Percentiles rank a stretch among this genome's conserved stretches.
Evolutionary conservation across 202 grass and related monocot genomes (phyloP).

Genomic region (Schoenoplectus tabernaemontani): DNA sequence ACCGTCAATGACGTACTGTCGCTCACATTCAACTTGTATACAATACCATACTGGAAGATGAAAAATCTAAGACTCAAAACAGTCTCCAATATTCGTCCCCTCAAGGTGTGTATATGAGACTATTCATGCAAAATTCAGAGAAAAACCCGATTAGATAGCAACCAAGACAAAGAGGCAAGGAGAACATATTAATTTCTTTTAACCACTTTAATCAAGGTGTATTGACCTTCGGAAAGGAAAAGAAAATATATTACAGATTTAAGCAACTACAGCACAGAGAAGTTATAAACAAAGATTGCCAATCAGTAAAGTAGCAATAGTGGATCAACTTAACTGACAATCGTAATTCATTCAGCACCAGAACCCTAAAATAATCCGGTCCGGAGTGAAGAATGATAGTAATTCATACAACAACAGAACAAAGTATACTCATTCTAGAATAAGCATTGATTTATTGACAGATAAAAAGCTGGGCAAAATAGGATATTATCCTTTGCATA

Average conservation of each 20-base stretch:
- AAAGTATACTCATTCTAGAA: not conserved
- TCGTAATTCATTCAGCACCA: not conserved
- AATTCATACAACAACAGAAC: no score
- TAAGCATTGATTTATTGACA: not conserved
- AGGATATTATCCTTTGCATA: not conserved
- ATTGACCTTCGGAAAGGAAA: not conserved
- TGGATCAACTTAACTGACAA: not conserved
- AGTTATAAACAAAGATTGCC: not conserved
- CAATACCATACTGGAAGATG: constrained; percentile 87
- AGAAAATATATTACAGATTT: no score
- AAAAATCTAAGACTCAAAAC: constrained; percentile 82
- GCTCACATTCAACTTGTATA: constrained; percentile 70
- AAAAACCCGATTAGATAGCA: no score
- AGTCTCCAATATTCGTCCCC: constrained; percentile 78
- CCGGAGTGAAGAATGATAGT: no score
- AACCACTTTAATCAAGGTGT: no score
- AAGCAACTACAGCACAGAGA: not conserved
- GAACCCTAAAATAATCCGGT: not conserved
- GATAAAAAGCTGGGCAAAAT: not conserved
- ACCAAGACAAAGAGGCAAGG: no score
- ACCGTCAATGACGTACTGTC: constrained; percentile 53
- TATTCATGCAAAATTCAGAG: constrained; percentile 30
- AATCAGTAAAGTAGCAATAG: not conserved
- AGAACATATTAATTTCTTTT: not conserved
- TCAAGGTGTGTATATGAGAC: constrained; percentile 72